phyloP scores from a whole-genome alignment of 306 rosid genomes.

The Cicer bijugum region DNA sequence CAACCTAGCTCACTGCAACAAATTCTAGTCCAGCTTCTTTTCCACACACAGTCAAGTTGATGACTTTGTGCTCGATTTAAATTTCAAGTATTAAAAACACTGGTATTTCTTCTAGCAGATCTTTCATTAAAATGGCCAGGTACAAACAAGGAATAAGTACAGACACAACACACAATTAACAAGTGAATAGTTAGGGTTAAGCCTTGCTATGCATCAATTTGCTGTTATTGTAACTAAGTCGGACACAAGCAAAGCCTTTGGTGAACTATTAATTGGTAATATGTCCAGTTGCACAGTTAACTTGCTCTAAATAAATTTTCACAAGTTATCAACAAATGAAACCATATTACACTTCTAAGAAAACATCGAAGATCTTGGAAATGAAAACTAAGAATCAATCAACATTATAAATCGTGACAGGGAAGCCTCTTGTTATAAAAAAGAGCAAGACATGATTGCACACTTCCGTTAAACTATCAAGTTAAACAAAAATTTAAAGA shows the following conservation, averaged over 20 bases:
- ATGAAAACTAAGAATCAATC: constrained; percentile 8
- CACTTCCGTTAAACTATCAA: neutral
- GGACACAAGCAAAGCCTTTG: constrained; percentile 7
- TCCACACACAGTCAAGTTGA: constrained; percentile 6
- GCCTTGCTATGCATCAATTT: neutral
- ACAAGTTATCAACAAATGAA: constrained; percentile 25
- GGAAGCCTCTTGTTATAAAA: neutral
- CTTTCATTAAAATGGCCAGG: neutral
- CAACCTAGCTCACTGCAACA: constrained; percentile 5
- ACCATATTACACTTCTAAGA: constrained; percentile 20
- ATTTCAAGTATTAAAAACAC: neutral
- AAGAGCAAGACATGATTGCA: neutral
- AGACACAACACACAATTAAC: constrained; percentile 1
- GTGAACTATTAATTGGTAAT: neutral
- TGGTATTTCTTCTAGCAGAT: neutral
- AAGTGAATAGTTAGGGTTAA: constrained; percentile 23
- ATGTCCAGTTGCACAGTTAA: constrained; percentile 33
- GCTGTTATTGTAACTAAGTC: neutral
- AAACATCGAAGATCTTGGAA: constrained; percentile 22
- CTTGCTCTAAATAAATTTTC: constrained; percentile 19
- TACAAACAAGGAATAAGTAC: constrained; percentile 19
- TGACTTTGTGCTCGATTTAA: neutral
- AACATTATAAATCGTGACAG: constrained; percentile 1
- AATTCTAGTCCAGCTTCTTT: constrained; percentile 2
- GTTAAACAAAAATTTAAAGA: neutral